Evolutionary conservation across 495 filamentous ascomycete species (phyloP).

Genomic region (Aspergillus bertholletiae): DNA sequence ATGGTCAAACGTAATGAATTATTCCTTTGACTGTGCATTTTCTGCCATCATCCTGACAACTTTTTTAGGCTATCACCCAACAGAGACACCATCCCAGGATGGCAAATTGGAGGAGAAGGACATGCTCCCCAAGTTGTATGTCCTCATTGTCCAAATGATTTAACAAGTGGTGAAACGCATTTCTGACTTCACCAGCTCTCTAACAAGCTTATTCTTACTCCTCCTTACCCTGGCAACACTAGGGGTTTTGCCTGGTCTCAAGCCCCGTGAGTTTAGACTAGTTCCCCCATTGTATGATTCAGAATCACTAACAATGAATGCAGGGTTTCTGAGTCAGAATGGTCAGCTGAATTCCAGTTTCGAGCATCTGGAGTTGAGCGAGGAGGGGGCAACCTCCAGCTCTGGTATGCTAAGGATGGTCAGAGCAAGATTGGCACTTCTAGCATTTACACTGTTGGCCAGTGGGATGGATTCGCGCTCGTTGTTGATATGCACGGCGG

Average conservation of each 20-base stretch:
- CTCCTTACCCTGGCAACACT: conserved; percentile 79
- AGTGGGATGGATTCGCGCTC: conserved; percentile 83
- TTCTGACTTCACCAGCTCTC: conserved; percentile 53
- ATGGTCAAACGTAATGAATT: conserved; percentile 52
- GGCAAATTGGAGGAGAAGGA: conserved; percentile 67
- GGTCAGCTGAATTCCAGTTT: conserved; percentile 82
- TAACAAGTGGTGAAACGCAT: neutral
- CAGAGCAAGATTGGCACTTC: conserved; percentile 58
- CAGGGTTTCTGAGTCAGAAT: conserved; percentile 55
- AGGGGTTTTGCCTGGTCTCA: conserved; percentile 82
- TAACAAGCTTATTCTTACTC: conserved; percentile 89
- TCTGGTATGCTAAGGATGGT: conserved; percentile 85
- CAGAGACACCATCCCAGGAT: conserved; percentile 56
- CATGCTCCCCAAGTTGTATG: conserved; percentile 60
- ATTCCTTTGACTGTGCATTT: neutral
- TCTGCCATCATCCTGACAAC: conserved; percentile 20
- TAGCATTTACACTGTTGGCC: conserved; percentile 76
- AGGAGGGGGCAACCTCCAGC: conserved; percentile 82
- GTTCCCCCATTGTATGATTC: neutral
- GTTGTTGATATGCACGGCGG: conserved; percentile 87
- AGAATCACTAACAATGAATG: conserved; percentile 6
- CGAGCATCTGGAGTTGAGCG: conserved; percentile 81
- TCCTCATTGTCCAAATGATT: neutral
- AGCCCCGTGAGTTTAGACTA: conserved; percentile 45
- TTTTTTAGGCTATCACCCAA: conserved; percentile 52